These are phyloP conservation scores for Colletotrichum ledebouriae DNA, from an alignment of 2,329 filamentous ascomycete species.

Conservation along the genomic window DNA sequence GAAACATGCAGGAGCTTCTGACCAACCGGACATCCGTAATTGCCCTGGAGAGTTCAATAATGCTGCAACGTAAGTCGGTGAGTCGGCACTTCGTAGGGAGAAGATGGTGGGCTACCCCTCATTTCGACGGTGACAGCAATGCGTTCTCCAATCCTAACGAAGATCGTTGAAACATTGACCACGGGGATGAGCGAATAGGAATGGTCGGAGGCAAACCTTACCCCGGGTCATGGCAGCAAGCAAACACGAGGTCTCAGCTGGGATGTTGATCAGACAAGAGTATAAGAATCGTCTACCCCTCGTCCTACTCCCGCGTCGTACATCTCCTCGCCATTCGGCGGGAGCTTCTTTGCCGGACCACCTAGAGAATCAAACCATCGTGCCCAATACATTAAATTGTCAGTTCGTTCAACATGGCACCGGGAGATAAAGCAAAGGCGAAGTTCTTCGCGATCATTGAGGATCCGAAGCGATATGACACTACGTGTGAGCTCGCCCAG, in stretches of 20 bases:
- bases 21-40: constrained; percentile 27
- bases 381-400: background rate
- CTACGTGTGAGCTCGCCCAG: constrained; percentile 7
- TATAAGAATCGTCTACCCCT: constrained; percentile 28
- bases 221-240: background rate
- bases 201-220: constrained; percentile 12
- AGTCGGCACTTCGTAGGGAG: background rate
- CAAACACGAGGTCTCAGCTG: background rate
- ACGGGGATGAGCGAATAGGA: constrained; percentile 35
- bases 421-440: constrained; percentile 32
- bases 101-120: constrained; percentile 32
- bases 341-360: no score
- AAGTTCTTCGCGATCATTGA: constrained; percentile 37
- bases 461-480: constrained; percentile 34
- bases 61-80: constrained; percentile 16
- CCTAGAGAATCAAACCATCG: background rate
- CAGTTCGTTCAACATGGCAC: constrained; percentile 18
- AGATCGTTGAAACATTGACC: constrained; percentile 29
- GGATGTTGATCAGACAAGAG: background rate
- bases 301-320: background rate
- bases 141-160: background rate
- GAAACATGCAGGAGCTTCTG: background rate
- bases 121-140: background rate
- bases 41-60: background rate
- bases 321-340: background rate